These are phyloP conservation scores for Hippophae tibetana DNA, from an alignment of 306 rosid genomes.

Conservation along the genomic window DNA sequence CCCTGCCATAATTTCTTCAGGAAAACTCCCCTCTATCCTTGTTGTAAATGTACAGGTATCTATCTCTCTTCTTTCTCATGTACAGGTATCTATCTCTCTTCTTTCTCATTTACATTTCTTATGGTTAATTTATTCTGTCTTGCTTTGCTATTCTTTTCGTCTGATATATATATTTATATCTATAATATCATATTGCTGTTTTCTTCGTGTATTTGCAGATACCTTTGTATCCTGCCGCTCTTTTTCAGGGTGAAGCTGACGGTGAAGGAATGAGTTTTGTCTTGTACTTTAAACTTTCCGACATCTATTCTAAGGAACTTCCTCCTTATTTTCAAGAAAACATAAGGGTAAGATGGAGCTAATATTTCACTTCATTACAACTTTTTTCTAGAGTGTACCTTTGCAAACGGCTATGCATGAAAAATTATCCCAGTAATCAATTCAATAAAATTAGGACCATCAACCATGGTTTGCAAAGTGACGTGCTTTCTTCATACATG, in stretches of 20 bases:
- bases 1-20: constrained; percentile 46
- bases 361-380: background rate
- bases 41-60: constrained; percentile 92
- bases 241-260: constrained; percentile 88
- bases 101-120: background rate
- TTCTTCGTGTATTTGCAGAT: constrained; percentile 41
- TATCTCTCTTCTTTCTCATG: constrained; percentile 8
- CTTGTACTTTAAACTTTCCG: constrained; percentile 87
- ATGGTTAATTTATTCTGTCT: background rate
- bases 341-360: constrained; percentile 59
- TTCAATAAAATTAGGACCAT: background rate
- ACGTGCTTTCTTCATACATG: background rate
- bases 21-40: constrained; percentile 69
- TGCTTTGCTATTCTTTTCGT: background rate
- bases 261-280: constrained; percentile 94
- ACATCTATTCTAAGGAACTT: constrained; percentile 69
- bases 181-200: constrained; percentile 8
- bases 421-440: background rate
- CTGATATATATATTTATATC: background rate
- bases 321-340: constrained; percentile 70
- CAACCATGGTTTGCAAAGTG: background rate
- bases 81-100: constrained; percentile 52
- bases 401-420: background rate
- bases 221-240: constrained; percentile 69
- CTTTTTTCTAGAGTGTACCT: background rate